Base-by-base conservation (phyloP, 148 eudicot genomes). In the Vaccinium vitisidaea region DNA sequence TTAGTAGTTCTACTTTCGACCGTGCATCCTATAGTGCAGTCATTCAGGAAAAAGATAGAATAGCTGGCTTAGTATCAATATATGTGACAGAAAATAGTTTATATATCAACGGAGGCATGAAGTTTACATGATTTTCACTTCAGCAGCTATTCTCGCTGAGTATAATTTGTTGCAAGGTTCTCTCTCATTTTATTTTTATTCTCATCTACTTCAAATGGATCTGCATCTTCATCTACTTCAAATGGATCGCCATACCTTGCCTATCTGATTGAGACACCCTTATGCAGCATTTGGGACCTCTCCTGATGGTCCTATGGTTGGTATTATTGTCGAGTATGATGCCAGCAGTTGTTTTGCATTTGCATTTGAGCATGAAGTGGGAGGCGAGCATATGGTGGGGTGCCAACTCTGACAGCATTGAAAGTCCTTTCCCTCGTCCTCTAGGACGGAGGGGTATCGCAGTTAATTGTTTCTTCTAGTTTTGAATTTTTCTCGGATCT, bases 11-110 rank as follows among this genome's bases (percentile, higher is more conserved):
- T 82, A 83, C 86, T 79, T 19, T 83, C 12, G 71, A 76, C 39
- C 79, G 84, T 59, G 65, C 75, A 67, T 80, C 86, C 85, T 82
- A 59, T 19, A 59, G 23, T 55, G 65, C 19, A 48, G 9, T 49
- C 54, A 76, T 76, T 76, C 79, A 19, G 16, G 15, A 48, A 48
- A 48, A 76, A n/a, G 14, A 18, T 43, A n/a, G 3, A 74, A 16
- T 23, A 43, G 23, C 19, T 75, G 30, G 52, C 12, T n/a, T 43
- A 74, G 50, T 5, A 43, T 5, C 75, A 25, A 30, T 70, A 46
- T 67, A 67, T 70, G 75, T 9, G n/a, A 58, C 63, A 58, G 63
- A 58, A 19, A 53, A 53, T 13, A 53, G 14, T 53, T 10, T 2
- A 7, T 39, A 5, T 39, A 12, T 39, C 49, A 74, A 39, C 18